These are phyloP conservation scores for Psilocybe sp. DNA, from an alignment of 768 basidiomycete species.

Conservation along the genomic window DNA sequence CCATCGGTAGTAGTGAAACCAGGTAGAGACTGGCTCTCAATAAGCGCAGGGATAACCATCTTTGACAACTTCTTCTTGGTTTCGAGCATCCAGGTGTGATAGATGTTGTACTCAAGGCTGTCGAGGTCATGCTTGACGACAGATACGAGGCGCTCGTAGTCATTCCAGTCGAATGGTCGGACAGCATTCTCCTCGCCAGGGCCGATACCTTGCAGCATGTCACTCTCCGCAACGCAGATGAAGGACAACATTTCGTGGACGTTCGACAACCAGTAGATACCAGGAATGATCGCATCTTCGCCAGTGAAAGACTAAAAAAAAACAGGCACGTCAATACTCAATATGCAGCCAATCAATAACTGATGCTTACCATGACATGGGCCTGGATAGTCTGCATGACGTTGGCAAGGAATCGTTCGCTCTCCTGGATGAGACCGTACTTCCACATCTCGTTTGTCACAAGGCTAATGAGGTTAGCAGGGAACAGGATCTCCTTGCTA, in stretches of 20 bases:
- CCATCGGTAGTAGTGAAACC: conserved; percentile 97
- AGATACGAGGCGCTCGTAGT: conserved; percentile 94
- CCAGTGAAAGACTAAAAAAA: conserved; percentile 72
- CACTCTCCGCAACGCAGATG: conserved; percentile 97
- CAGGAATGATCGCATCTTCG: conserved; percentile 94
- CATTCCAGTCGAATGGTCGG: conserved; percentile 93
- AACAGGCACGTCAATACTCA: conserved; percentile 1
- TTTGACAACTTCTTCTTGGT: conserved; percentile 94
- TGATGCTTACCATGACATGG: conserved; percentile 87
- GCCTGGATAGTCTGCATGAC: conserved; percentile 98
- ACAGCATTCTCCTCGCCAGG: conserved; percentile 92
- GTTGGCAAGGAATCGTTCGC: conserved; percentile 96
- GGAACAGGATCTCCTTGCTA: conserved; percentile 97
- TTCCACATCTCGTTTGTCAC: conserved; percentile 99
- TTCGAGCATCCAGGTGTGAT: conserved; percentile 99
- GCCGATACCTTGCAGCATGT: conserved; percentile 97
- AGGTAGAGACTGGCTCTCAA: conserved; percentile 96
- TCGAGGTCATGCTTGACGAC: conserved; percentile 99
- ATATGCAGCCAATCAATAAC: neutral
- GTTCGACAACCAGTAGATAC: conserved; percentile 99
- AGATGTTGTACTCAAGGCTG: conserved; percentile 98
- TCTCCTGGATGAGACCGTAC: conserved; percentile 93
- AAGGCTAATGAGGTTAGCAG: conserved; percentile 94
- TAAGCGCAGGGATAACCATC: conserved; percentile 98
- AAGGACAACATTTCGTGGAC: conserved; percentile 99